These are phyloP conservation scores for Trichocladium antarcticum DNA, from an alignment of 495 filamentous ascomycete species.

Conservation along the genomic window DNA sequence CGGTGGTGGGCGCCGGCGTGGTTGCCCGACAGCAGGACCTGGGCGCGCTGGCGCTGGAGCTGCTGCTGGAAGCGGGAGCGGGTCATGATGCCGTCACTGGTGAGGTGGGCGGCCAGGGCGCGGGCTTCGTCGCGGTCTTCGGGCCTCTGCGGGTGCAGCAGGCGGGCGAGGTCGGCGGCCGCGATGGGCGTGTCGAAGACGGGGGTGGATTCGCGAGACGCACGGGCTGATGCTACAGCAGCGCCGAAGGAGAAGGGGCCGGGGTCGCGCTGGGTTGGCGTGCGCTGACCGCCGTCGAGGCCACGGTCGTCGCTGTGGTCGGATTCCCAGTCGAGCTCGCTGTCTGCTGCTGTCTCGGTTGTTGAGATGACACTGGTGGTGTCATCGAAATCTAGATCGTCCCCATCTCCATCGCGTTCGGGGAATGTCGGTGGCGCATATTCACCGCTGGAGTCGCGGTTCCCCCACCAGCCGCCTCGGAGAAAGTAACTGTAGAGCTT, in stretches of 20 bases:
- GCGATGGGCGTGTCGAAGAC: slow-evolving; percentile 53
- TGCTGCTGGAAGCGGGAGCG: slow-evolving; percentile 61
- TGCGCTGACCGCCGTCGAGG: slow-evolving; percentile 50
- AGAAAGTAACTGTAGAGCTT: slow-evolving; percentile 75
- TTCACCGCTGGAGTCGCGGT: slow-evolving; percentile 61
- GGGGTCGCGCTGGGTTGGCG: slow-evolving; percentile 50
- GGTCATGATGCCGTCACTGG: slow-evolving; percentile 59
- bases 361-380: slow-evolving; percentile 64
- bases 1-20: background rate
- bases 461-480: slow-evolving; percentile 69
- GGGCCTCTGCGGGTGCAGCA: slow-evolving; percentile 68
- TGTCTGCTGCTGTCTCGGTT: slow-evolving; percentile 29
- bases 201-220: slow-evolving; percentile 48
- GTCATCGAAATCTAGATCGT: slow-evolving; percentile 59
- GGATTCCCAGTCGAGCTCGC: slow-evolving; percentile 48
- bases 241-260: slow-evolving; percentile 15
- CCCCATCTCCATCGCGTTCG: slow-evolving; percentile 1
- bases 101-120: slow-evolving; percentile 70
- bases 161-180: slow-evolving; percentile 57
- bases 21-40: slow-evolving; percentile 47
- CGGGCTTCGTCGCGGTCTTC: slow-evolving; percentile 72
- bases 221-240: slow-evolving; percentile 4
- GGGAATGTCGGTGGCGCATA: slow-evolving; percentile 37
- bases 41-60: slow-evolving; percentile 52
- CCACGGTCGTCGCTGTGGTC: slow-evolving; percentile 27